Percentiles rank a stretch among this genome's conserved stretches.
phyloP scores from a whole-genome alignment of 768 basidiomycete genomes.

The Amanita rubescens region DNA sequence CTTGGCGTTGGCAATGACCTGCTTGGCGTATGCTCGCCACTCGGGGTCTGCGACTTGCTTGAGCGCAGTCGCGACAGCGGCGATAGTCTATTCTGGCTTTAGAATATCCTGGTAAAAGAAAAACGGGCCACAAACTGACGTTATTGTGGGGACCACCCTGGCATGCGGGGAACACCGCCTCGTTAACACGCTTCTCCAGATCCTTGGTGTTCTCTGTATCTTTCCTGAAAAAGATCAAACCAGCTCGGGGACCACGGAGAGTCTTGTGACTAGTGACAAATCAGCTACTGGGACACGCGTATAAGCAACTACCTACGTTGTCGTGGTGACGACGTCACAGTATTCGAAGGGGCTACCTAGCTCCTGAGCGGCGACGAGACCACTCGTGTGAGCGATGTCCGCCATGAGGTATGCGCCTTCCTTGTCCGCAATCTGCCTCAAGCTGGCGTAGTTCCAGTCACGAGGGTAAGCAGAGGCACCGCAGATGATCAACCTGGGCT shows the following conservation, averaged over 20 bases:
- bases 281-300: background rate
- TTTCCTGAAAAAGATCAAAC: slow-evolving; percentile 97
- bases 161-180: slow-evolving; percentile 99
- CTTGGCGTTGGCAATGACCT: slow-evolving; percentile 85
- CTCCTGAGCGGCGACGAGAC: slow-evolving; percentile 88
- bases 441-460: slow-evolving; percentile 90
- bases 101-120: background rate
- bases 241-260: slow-evolving; percentile 94
- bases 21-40: slow-evolving; percentile 88
- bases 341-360: slow-evolving; percentile 88
- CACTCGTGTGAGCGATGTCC: slow-evolving; percentile 97
- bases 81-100: slow-evolving; percentile 63
- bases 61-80: slow-evolving; percentile 88
- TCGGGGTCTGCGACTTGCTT: slow-evolving; percentile 85
- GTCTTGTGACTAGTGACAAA: slow-evolving; percentile 79
- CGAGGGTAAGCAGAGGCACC: slow-evolving; percentile 98
- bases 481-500: slow-evolving; percentile 91
- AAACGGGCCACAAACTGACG: slow-evolving; percentile 32
- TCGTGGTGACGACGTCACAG: slow-evolving; percentile 97
- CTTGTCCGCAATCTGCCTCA: slow-evolving; percentile 75
- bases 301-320: slow-evolving; percentile 53
- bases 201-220: slow-evolving; percentile 76
- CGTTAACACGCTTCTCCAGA: slow-evolving; percentile 94
- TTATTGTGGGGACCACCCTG: slow-evolving; percentile 99
- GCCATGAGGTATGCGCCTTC: slow-evolving; percentile 93